Conservation (phyloP, 306 rosid species). For the Hippophae tibetana region DNA sequence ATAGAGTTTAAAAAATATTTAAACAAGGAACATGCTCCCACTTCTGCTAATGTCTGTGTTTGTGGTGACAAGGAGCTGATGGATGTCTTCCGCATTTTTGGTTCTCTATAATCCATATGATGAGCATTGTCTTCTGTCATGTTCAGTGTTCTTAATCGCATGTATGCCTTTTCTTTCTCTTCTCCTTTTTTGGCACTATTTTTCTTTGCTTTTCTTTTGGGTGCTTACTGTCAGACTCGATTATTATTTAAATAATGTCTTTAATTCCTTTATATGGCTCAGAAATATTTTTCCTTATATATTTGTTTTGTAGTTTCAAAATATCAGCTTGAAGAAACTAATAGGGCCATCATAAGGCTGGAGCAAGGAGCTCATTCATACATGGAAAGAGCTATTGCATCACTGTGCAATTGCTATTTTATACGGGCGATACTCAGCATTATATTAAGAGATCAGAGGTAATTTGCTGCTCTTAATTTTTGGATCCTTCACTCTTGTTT, state of each 20-base stretch:
- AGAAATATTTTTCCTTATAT: neutral
- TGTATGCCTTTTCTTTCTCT: too few species aligned
- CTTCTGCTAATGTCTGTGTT: too few species aligned
- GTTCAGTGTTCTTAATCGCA: too few species aligned
- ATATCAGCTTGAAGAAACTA: slow-evolving; percentile 57
- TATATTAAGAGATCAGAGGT: slow-evolving; percentile 90
- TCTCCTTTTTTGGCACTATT: too few species aligned
- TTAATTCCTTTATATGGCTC: neutral
- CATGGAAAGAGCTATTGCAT: slow-evolving; percentile 71
- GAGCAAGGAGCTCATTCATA: slow-evolving; percentile 71
- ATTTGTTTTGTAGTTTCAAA: slow-evolving; percentile 45
- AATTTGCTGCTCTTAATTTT: slow-evolving; percentile 15
- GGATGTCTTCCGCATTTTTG: too few species aligned
- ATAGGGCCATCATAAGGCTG: slow-evolving; percentile 62
- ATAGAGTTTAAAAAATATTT: too few species aligned
- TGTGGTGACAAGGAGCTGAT: too few species aligned
- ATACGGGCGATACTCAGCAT: slow-evolving; percentile 61
- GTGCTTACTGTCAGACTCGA: neutral
- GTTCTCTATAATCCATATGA: too few species aligned
- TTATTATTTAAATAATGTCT: neutral
- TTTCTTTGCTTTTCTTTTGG: neutral
- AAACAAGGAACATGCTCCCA: too few species aligned
- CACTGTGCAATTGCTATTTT: slow-evolving; percentile 85
- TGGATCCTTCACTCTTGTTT: neutral
- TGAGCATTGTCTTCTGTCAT: too few species aligned